These are phyloP conservation scores for Elsinoe batatas DNA, from an alignment of 2,329 filamentous ascomycete species.

Conservation along the genomic window DNA sequence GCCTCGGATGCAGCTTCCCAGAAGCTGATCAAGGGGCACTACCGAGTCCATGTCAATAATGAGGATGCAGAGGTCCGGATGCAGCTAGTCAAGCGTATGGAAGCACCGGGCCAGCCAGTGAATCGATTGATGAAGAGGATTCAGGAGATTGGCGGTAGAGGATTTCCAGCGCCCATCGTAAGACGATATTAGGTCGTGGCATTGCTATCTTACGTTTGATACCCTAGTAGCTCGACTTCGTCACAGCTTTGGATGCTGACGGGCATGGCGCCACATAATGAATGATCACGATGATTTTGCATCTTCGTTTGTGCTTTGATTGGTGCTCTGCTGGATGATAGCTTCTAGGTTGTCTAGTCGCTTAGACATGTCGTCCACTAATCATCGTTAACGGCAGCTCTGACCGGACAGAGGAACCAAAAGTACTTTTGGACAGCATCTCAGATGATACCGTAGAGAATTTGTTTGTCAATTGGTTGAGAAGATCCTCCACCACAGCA, in stretches of 20 bases:
- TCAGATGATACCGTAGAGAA: constrained; percentile 78
- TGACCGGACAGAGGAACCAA: constrained; percentile 24
- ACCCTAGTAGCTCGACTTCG: neutral
- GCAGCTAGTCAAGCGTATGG: constrained; percentile 46
- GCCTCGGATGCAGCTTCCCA: constrained; percentile 49
- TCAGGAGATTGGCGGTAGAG: constrained; percentile 30
- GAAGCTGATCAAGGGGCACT: constrained; percentile 50
- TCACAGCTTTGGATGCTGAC: neutral
- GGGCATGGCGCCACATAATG: neutral
- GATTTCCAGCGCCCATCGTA: constrained; percentile 11
- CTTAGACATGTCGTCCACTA: constrained; percentile 91
- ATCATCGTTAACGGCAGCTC: constrained; percentile 7
- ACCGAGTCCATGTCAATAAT: constrained; percentile 50
- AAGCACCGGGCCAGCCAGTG: constrained; percentile 37
- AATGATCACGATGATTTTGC: constrained; percentile 2
- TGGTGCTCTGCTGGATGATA: constrained; percentile 46
- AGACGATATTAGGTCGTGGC: constrained; percentile 15
- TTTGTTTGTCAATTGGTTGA: constrained; percentile 75
- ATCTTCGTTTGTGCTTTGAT: constrained; percentile 11
- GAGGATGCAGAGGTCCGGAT: constrained; percentile 37
- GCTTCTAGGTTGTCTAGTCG: constrained; percentile 75
- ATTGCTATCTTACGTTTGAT: constrained; percentile 8
- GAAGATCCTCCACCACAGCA: constrained; percentile 72
- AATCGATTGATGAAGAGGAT: constrained; percentile 38
- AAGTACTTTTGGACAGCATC: constrained; percentile 73